Evolutionary conservation across 257 asterid genomes (phyloP).

Genomic region (Striga asiatica): DNA sequence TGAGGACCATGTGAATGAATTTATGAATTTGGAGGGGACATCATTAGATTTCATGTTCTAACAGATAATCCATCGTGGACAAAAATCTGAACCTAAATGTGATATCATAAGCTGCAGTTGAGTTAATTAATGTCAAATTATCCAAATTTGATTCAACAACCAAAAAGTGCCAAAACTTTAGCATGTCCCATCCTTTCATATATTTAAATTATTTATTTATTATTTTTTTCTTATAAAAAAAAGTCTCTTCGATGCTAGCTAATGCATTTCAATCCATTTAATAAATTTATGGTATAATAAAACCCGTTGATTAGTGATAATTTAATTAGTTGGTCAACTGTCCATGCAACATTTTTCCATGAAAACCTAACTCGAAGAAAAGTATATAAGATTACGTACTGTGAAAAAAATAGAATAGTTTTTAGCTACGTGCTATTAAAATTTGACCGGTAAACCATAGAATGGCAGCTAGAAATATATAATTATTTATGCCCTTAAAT

Average conservation of each 20-base stretch:
- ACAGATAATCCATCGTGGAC: conserved; percentile 12
- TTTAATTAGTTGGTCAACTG: conserved; percentile 11
- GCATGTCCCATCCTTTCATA: conserved; percentile 15
- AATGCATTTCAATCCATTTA: not conserved
- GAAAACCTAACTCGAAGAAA: conserved; percentile 26
- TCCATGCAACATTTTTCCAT: conserved; percentile 20
- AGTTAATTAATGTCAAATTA: not conserved
- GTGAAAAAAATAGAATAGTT: conserved; percentile 12
- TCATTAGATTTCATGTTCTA: conserved; percentile 16
- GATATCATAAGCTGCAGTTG: conserved; percentile 19
- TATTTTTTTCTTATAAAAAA: no score
- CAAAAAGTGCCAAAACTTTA: conserved; percentile 9
- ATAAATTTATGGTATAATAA: no score
- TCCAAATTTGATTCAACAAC: conserved; percentile 30
- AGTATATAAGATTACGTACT: conserved; percentile 3
- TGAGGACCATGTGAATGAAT: conserved; percentile 22
- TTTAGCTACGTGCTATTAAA: not conserved
- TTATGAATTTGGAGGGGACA: conserved; percentile 15
- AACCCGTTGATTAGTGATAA: no score
- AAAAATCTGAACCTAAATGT: conserved; percentile 18
- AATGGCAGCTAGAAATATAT: not conserved
- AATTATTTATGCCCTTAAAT: no score
- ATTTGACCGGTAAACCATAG: conserved; percentile 14
- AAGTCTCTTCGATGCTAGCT: no score
- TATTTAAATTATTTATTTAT: no score